Percentiles rank a stretch among this genome's conserved stretches.
Evolutionary conservation across 805 yeast species (phyloP).

Genomic region (Lachancea dasiensis): DNA sequence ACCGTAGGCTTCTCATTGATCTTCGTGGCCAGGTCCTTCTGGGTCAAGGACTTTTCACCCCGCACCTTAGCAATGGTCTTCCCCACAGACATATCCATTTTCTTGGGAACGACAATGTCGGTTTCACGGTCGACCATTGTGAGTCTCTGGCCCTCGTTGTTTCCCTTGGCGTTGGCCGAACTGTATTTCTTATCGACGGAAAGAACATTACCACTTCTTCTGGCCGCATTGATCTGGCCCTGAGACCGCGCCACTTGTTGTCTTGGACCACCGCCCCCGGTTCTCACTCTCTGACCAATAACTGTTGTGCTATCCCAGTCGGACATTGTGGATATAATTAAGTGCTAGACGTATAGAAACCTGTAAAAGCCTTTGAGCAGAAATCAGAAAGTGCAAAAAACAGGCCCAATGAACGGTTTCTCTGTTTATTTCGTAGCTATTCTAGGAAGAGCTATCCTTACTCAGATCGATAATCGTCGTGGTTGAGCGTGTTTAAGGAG

Average conservation of each 20-base stretch:
- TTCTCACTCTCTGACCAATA: constrained; percentile 83
- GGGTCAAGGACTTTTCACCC: constrained; percentile 82
- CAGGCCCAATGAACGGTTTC: too few relatives aligned
- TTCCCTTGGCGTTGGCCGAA: constrained; percentile 52
- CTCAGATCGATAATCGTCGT: too few relatives aligned
- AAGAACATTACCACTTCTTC: constrained; percentile 84
- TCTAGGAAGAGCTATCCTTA: too few relatives aligned
- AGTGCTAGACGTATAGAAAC: too few relatives aligned
- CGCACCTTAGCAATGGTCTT: constrained; percentile 81
- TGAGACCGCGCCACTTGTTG: constrained; percentile 74
- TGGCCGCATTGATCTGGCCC: constrained; percentile 83
- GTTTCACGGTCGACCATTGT: constrained; percentile 90
- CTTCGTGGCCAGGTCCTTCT: constrained; percentile 93
- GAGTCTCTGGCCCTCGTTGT: constrained; percentile 91
- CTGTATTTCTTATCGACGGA: constrained; percentile 92
- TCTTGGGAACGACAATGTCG: constrained; percentile 89
- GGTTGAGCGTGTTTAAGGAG: too few relatives aligned
- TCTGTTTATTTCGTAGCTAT: too few relatives aligned
- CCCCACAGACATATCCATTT: constrained; percentile 79
- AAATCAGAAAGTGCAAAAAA: too few relatives aligned
- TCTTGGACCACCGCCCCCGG: constrained; percentile 85
- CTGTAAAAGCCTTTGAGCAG: too few relatives aligned
- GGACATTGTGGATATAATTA: constrained; percentile 32
- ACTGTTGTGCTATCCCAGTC: constrained; percentile 93
- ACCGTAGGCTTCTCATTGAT: constrained; percentile 94